Base-by-base conservation (phyloP, 2,329 filamentous ascomycete species). In the Sporothrix brasiliensis region DNA sequence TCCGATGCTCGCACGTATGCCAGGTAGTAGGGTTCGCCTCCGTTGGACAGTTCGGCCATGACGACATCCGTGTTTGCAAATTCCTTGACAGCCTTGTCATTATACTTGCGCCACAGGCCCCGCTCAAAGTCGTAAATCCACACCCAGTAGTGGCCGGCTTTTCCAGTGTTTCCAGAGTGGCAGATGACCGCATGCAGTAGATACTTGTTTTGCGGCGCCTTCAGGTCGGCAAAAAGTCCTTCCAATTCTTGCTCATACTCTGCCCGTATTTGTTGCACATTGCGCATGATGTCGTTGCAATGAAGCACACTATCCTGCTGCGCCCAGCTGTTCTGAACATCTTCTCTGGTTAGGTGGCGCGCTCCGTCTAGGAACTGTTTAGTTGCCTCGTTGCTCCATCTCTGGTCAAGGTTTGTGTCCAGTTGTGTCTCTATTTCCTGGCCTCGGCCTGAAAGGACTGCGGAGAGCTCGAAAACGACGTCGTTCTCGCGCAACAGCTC, bases 71-170 rank as follows among this genome's bases (percentile, higher is more conserved):
- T 83, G 75, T 92, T 86, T 34, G 88, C 86, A 71, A 86, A 83
- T 73, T 92, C 88, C 2, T 87, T 89, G 30, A 99, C 93, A 19
- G 85, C 86, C 69, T 91, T 90, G 76, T 99, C 95, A 78, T 99
- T 99, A 83, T 97, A 99, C 77, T 92, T 93, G 70, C 93, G 90
- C 94, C 95, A 99, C 24, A 94, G 83, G 49, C 89, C 82, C 61
- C 88, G 87, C 74, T 90, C 87, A 79, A 97, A 97, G 81, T 98
- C 95, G 77, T 89, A 92, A 73, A 99, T 96, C 86, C 94, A 97
- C 58, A 97, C 93, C 90, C 93, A 97, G 81, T 98, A 99, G 79
- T 99, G 95, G 0, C 95, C 95, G 60, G 90, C 90, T 58, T 84
- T 86, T 53, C 90, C 85, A 39, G 74, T 75, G 75, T 84, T 83